A percentile compares a stretch with the other conserved stretches of the same genome.
These are phyloP conservation scores for Sporothrix curviconia DNA, from an alignment of 2,329 filamentous ascomycete genomes.

Conservation along the genomic window DNA sequence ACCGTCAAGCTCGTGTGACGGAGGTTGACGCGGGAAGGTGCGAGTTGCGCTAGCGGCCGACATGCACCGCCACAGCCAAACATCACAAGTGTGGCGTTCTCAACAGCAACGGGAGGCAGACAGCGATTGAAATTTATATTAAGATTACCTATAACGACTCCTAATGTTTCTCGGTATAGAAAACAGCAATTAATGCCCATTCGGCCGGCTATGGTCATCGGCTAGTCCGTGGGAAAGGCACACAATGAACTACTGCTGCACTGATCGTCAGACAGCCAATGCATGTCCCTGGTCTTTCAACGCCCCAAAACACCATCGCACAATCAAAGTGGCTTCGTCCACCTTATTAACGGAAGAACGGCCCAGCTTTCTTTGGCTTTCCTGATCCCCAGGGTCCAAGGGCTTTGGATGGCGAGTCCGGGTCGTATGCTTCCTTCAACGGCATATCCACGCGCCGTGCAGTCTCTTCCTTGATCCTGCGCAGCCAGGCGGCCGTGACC, in stretches of 20 bases:
- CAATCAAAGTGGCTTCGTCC: neutral
- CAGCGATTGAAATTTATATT: neutral
- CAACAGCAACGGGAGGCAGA: neutral
- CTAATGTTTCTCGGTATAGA: too few relatives aligned
- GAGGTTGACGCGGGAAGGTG: neutral
- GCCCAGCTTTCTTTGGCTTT: neutral
- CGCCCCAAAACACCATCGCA: too few relatives aligned
- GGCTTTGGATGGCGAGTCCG: conserved; percentile 12
- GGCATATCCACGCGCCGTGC: conserved; percentile 14
- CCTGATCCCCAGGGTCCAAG: conserved; percentile 12
- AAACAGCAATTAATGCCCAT: too few relatives aligned
- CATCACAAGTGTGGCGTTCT: neutral
- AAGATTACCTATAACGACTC: too few relatives aligned
- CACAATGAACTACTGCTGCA: too few relatives aligned
- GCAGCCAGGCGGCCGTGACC: conserved; percentile 17
- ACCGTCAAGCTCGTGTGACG: neutral
- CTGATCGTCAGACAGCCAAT: too few relatives aligned
- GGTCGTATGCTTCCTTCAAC: conserved; percentile 15
- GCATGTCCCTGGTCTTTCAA: too few relatives aligned
- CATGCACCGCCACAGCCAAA: conserved; percentile 3
- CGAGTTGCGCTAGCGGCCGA: neutral
- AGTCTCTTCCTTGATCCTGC: conserved; percentile 15
- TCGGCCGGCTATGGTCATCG: too few relatives aligned
- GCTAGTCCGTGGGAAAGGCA: too few relatives aligned
- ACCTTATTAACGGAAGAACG: neutral